Base-by-base conservation (phyloP, 2,329 filamentous ascomycete genomes). In the Xylaria multiplex region DNA sequence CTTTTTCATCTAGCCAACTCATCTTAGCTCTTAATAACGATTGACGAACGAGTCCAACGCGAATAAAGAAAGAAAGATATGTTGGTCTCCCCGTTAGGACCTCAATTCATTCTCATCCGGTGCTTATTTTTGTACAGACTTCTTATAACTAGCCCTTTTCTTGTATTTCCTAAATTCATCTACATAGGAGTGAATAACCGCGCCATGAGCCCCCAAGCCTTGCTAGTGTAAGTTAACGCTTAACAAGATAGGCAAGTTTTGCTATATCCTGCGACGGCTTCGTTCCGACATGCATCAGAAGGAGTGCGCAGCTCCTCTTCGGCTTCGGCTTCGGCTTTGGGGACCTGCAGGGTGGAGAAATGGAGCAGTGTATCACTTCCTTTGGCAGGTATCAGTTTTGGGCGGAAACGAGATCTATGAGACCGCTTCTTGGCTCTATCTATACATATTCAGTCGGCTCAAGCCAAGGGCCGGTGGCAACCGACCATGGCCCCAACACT, bases 311-410 rank as follows among this genome's bases (percentile, higher is more conserved):
- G 16, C 19, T 55, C n/a, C 16, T 22, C 14, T 49, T 30, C 40
- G 30, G 22, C 45, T 24, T 53, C 57, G 58, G 53, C 42, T 43
- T 54, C 58, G 52, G 59, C 24, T 42, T 49, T 48, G 46, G 46
- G 14, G 27, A 35, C 8, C 8, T 37, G 24, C 24, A 24, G 35
- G 22, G 57, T 58, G 53, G 40, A 62, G 40, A 32, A 16, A 24
- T 37, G 7, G 58, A 42, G 13, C 27, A 27, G 42, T n/a, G 14
- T 54, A n/a, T 35, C 48, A 32, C 37, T 19, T 22, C n/a, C 49
- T 24, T 13, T 11, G 46, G 46, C 7, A 14, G 16, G 27, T 24
- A 24, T 49, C 46, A 22, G 37, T 19, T 54, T 40, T 40, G 19
- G 50, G 50, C 6, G 13, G 37, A 27, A 43, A 27, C 19, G 8